These are phyloP conservation scores for Microsporum canis DNA, from an alignment of 2,329 filamentous ascomycete species.

Conservation along the genomic window DNA sequence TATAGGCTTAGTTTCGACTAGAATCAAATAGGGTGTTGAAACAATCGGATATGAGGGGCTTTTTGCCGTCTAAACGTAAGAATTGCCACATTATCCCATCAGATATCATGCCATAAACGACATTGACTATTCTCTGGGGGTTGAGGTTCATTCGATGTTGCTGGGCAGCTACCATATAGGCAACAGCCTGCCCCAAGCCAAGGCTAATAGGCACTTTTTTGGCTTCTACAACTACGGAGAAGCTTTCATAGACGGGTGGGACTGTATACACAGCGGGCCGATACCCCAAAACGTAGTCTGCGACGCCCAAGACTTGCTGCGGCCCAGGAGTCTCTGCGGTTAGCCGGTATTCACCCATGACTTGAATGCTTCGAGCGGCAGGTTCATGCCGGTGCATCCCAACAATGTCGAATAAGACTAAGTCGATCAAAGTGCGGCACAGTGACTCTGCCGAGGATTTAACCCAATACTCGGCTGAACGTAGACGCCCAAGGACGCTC, in stretches of 20 bases:
- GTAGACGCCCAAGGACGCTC: too few relatives aligned
- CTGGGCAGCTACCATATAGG: conserved; percentile 6
- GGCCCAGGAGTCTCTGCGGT: too few relatives aligned
- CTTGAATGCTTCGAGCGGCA: too few relatives aligned
- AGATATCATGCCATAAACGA: conserved; percentile 6
- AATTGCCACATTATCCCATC: conserved; percentile 3
- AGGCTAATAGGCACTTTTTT: neutral
- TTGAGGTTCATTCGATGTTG: neutral
- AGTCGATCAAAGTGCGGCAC: too few relatives aligned
- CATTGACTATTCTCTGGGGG: neutral
- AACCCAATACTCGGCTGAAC: too few relatives aligned
- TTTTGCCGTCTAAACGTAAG: conserved; percentile 3
- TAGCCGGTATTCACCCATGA: too few relatives aligned
- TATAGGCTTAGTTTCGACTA: neutral
- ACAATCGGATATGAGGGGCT: neutral
- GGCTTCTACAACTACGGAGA: conserved; percentile 2
- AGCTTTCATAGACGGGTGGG: conserved; percentile 1
- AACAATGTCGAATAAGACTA: too few relatives aligned
- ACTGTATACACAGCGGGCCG: too few relatives aligned
- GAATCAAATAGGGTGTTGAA: neutral
- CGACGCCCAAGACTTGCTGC: too few relatives aligned
- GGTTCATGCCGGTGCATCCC: too few relatives aligned
- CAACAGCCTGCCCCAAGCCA: neutral
- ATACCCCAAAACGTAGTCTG: too few relatives aligned
- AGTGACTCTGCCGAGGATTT: too few relatives aligned